Base-by-base conservation (phyloP, 768 basidiomycete species). In the Hygrocybe coccinea region DNA sequence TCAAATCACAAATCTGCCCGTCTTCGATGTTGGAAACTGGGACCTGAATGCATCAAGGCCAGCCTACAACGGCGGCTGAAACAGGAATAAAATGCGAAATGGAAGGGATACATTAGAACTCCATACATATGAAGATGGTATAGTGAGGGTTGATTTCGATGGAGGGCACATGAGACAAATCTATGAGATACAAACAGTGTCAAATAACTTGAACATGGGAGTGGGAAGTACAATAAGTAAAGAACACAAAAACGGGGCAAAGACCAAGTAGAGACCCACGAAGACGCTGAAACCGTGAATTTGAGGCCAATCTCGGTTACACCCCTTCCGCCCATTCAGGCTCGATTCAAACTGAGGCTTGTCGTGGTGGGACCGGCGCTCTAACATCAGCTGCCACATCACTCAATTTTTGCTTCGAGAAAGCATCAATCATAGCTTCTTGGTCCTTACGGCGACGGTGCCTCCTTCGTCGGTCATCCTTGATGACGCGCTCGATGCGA, bases 391-490 rank as follows among this genome's bases (percentile, higher is more conserved):
- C 39, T n/a, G 17, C 45, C 11, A 48, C 24, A 8, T 57, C 56
- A 45, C 62, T 66, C 55, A 82, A 61, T 51, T 76, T 74, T 64
- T 80, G 79, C 56, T 70, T 82, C 39, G 87, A 83, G 65, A 92
- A 91, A 5, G 87, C 85, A 65, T 87, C 85, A 56, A 91, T 76
- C 79, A 92, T 83, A 22, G 85, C 77, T 53, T 92, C 90, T 64
- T 90, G 87, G 64, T 91, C 90, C 66, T 87, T 89, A 62, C 89
- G 85, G 54, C 89, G 78, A 63, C 80, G 87, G 69, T 92, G 90
- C 60, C 90, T 79, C 69, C 79, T 82, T 62, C 88, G 79, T 59
- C 89, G 79, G 73, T 92, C 90, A 46, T 92, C 90, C 67, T 88
- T 90, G 66, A 92, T 90, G n/a, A 86, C 73, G 33, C 86, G 80